Conservation (phyloP, 2,329 filamentous ascomycete species). For the Aspergillus sp. region DNA sequence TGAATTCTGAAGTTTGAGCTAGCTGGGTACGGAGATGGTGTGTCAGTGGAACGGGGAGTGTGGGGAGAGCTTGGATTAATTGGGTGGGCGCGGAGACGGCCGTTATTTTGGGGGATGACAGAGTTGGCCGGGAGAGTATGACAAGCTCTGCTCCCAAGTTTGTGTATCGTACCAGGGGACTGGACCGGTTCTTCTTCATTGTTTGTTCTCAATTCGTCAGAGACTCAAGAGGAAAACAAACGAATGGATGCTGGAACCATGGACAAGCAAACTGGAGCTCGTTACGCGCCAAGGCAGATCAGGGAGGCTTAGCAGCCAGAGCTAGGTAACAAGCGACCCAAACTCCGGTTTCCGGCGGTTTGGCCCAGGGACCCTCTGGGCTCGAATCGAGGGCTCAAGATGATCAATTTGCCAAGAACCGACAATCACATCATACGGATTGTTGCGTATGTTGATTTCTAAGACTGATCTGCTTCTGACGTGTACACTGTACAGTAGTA, state of each 20-base stretch:
- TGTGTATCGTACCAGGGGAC: background rate
- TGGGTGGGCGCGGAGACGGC: background rate
- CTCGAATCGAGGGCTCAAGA: background rate
- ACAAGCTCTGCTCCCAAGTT: background rate
- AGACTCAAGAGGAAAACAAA: background rate
- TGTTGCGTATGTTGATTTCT: background rate
- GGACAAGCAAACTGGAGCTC: background rate
- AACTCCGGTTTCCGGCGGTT: background rate
- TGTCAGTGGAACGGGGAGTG: background rate
- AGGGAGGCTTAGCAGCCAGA: slow-evolving; percentile 6
- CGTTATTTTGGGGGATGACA: background rate
- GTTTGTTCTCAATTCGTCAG: background rate
- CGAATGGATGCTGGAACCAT: background rate
- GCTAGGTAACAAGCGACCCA: background rate
- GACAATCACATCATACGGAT: background rate
- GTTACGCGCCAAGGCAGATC: slow-evolving; percentile 17
- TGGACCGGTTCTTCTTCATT: background rate
- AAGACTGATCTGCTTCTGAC: background rate
- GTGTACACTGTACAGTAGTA: background rate
- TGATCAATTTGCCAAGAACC: background rate
- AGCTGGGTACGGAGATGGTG: background rate
- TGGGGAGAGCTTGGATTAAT: background rate
- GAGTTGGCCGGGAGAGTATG: too few relatives aligned
- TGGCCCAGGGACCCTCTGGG: background rate
- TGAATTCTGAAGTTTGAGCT: background rate